Conservation (phyloP, 23 red algal species). For the Cyanidioschyzon merolae region DNA sequence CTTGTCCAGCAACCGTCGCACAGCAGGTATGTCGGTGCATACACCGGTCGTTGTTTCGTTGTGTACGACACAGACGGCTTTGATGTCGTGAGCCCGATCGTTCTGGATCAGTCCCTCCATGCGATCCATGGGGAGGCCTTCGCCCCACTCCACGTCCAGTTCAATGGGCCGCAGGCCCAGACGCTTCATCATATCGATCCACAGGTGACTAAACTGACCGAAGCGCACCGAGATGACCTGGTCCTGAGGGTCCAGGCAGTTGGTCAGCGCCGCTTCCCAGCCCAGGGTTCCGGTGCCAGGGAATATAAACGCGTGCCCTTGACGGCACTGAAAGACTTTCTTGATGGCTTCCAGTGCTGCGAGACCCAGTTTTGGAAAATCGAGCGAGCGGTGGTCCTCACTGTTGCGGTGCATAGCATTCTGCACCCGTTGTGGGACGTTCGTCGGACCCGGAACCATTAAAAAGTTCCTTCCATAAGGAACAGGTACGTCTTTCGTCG, state of each 20-base stretch:
- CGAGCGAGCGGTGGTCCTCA: constrained; percentile 35
- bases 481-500: constrained; percentile 21
- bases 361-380: constrained; percentile 29
- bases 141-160: constrained; percentile 49
- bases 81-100: constrained; percentile 24
- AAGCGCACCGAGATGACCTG: constrained; percentile 34
- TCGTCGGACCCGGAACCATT: constrained; percentile 43
- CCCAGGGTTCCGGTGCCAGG: constrained; percentile 30
- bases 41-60: constrained; percentile 48
- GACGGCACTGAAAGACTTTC: constrained; percentile 12
- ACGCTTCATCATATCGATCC: constrained; percentile 51
- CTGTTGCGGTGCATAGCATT: constrained; percentile 40
- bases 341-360: constrained; percentile 34
- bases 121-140: constrained; percentile 16
- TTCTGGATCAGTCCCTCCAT: constrained; percentile 1
- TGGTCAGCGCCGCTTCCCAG: constrained; percentile 38
- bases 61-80: constrained; percentile 35
- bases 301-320: constrained; percentile 33
- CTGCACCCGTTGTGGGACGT: constrained; percentile 34
- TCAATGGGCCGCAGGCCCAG: constrained; percentile 26
- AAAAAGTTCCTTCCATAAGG: constrained; percentile 39
- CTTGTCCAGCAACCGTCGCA: constrained; percentile 27
- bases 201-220: constrained; percentile 43
- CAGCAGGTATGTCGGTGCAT: constrained; percentile 20
- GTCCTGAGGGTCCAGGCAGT: constrained; percentile 24